Conservation (phyloP, 2,329 filamentous ascomycete species). For the Fusarium sp. region DNA sequence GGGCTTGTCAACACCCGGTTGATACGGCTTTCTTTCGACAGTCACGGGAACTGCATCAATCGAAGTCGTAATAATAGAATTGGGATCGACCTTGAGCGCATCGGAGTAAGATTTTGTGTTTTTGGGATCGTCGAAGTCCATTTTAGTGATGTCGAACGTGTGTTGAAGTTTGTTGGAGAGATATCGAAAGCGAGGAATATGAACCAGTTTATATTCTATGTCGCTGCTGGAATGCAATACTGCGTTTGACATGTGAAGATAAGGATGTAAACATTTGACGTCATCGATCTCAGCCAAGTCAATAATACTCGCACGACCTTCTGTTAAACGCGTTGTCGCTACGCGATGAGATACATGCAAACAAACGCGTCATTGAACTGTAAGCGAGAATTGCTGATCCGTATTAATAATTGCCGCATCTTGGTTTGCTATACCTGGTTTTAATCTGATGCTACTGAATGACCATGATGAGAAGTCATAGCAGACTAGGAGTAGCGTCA, state of each 20-base stretch:
- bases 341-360: accelerated
- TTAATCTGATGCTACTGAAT: neutral
- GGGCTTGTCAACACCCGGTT: accelerated
- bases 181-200: accelerated
- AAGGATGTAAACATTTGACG: neutral
- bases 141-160: accelerated
- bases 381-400: accelerated
- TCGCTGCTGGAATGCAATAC: accelerated
- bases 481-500: neutral
- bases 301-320: no score
- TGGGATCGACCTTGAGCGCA: accelerated
- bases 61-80: accelerated
- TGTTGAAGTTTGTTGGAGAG: no score
- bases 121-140: neutral
- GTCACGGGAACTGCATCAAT: neutral
- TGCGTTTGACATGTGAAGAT: neutral
- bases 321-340: accelerated
- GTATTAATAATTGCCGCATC: neutral
- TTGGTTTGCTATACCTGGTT: accelerated
- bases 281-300: neutral
- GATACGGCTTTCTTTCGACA: neutral
- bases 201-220: neutral
- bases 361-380: neutral
- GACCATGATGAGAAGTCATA: neutral
- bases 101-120: neutral